phyloP scores from a whole-genome alignment of 1,139 yeast genomes.

The Candida neerlandica region DNA sequence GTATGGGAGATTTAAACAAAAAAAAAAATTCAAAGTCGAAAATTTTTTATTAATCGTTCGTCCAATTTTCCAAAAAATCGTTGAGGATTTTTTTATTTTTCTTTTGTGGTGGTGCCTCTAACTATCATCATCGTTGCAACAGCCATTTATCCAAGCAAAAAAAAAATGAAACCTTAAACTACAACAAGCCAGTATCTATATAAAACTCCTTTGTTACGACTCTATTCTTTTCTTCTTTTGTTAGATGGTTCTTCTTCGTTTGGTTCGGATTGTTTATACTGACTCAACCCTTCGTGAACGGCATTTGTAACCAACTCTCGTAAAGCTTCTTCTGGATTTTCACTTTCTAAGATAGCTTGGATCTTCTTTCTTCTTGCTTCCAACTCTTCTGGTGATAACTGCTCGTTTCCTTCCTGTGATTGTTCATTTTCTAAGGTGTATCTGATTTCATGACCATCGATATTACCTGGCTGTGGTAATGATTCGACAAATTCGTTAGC shows the following conservation, averaged over 20 bases:
- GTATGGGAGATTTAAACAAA: background rate
- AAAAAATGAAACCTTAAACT: background rate
- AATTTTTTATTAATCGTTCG: background rate
- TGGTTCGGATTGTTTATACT: conserved; percentile 24
- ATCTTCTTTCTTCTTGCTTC: conserved; percentile 64
- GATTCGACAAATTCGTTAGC: conserved; percentile 22
- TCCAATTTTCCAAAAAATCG: background rate
- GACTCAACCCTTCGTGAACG: conserved; percentile 53
- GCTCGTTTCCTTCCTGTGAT: conserved; percentile 37
- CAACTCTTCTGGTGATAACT: conserved; percentile 27
- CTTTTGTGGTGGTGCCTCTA: background rate
- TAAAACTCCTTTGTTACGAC: background rate
- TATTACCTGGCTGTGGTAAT: conserved; percentile 44
- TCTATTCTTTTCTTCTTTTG: conserved; percentile 25
- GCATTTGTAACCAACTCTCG: conserved; percentile 67
- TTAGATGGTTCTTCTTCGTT: conserved; percentile 21
- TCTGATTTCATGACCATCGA: conserved; percentile 58
- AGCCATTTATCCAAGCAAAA: background rate
- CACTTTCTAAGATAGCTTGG: conserved; percentile 73
- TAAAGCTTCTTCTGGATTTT: conserved; percentile 76
- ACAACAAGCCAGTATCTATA: background rate
- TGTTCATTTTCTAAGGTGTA: conserved; percentile 55
- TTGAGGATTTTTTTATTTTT: conserved; percentile 2
- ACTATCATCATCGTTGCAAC: background rate
- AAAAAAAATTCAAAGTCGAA: background rate